Conservation (phyloP, 2,329 filamentous ascomycete species). For the Hypoxylon sp. region DNA sequence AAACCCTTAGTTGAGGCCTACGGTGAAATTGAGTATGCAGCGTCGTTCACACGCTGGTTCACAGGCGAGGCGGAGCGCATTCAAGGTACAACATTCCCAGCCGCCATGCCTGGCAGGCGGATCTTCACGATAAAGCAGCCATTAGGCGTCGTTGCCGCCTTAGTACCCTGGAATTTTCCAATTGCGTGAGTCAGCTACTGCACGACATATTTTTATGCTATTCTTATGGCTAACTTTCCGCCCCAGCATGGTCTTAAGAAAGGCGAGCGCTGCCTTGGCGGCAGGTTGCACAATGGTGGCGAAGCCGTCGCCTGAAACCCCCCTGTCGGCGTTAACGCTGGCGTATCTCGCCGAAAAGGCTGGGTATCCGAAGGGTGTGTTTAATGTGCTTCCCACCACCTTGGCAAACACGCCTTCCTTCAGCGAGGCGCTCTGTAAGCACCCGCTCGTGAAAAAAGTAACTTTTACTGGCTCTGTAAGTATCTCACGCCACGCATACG, state of each 20-base stretch:
- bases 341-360: slow-evolving; percentile 73
- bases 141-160: slow-evolving; percentile 75
- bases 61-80: slow-evolving; percentile 64
- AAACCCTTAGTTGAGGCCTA: slow-evolving; percentile 69
- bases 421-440: slow-evolving; percentile 63
- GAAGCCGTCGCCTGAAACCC: slow-evolving; percentile 79
- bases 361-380: slow-evolving; percentile 81
- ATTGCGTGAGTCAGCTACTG: slow-evolving; percentile 63
- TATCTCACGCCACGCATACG: neutral
- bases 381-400: slow-evolving; percentile 67
- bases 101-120: slow-evolving; percentile 73
- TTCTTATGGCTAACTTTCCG: neutral
- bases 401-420: slow-evolving; percentile 62
- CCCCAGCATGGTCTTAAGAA: slow-evolving; percentile 73
- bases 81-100: slow-evolving; percentile 72
- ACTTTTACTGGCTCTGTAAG: slow-evolving; percentile 77
- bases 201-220: neutral
- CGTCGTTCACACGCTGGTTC: slow-evolving; percentile 71
- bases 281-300: slow-evolving; percentile 82
- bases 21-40: slow-evolving; percentile 70
- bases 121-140: slow-evolving; percentile 83
- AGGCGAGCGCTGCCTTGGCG: slow-evolving; percentile 77
- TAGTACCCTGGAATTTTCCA: slow-evolving; percentile 81
- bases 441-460: slow-evolving; percentile 71
- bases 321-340: slow-evolving; percentile 69